Conservation (phyloP, 805 yeast species). For the Clavispora vitiphila region DNA sequence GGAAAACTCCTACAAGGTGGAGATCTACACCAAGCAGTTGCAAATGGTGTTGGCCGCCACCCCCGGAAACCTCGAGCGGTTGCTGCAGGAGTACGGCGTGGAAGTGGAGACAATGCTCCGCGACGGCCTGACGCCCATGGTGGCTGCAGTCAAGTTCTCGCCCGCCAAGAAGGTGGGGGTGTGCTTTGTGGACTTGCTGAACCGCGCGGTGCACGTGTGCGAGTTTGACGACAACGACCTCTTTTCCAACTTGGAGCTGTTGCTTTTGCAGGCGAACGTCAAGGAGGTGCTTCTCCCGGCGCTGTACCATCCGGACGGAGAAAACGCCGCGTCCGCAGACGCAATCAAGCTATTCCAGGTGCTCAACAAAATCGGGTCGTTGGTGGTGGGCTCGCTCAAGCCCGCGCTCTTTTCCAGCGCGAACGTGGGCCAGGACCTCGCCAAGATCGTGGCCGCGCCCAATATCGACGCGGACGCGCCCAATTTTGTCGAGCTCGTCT, state of each 20-base stretch:
- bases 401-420: constrained; percentile 54
- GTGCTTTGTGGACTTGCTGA: constrained; percentile 71
- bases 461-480: constrained; percentile 24
- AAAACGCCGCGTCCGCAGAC: constrained; percentile 42
- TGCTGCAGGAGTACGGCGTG: constrained; percentile 32
- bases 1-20: constrained; percentile 70
- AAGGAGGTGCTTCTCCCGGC: constrained; percentile 72
- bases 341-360: constrained; percentile 62
- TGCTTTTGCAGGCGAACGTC: constrained; percentile 83
- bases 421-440: constrained; percentile 73
- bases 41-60: constrained; percentile 58
- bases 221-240: constrained; percentile 87
- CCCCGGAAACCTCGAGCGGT: constrained; percentile 79
- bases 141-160: constrained; percentile 33
- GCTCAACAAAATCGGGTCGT: constrained; percentile 67
- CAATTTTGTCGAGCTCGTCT: constrained; percentile 33
- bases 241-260: constrained; percentile 79
- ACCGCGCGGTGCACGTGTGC: constrained; percentile 59
- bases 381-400: constrained; percentile 60
- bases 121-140: constrained; percentile 37
- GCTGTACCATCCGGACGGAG: constrained; percentile 31
- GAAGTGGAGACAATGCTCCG: constrained; percentile 59
- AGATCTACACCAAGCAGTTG: constrained; percentile 71
- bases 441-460: constrained; percentile 51
- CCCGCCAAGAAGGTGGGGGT: constrained; percentile 61